Evolutionary conservation across 768 basidiomycete genomes (phyloP).

Genomic region (Amyloporia xantha): DNA sequence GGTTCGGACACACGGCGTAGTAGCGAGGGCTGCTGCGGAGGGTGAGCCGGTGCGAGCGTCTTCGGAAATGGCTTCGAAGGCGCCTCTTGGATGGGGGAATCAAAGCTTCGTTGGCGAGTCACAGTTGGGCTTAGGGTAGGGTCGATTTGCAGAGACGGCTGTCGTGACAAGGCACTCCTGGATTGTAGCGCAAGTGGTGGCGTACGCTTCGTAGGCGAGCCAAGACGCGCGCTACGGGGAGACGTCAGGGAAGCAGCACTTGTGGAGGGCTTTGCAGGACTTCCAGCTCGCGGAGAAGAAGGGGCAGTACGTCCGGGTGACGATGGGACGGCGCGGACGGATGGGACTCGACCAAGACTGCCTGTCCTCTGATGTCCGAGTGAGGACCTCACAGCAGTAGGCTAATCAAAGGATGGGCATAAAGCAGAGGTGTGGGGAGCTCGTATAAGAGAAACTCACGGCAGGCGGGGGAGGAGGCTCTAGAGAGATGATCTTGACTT

Average conservation of each 20-base stretch:
- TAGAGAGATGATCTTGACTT: slow-evolving; percentile 55
- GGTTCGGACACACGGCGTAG: slow-evolving; percentile 2
- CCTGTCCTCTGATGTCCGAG: slow-evolving; percentile 55
- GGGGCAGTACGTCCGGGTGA: slow-evolving; percentile 7
- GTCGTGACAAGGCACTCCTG: slow-evolving; percentile 44
- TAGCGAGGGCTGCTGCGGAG: slow-evolving; percentile 10
- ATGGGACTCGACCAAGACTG: slow-evolving; percentile 31
- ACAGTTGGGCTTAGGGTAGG: slow-evolving; percentile 22
- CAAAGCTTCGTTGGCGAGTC: slow-evolving; percentile 24
- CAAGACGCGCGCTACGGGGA: slow-evolving; percentile 21
- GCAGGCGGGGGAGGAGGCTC: slow-evolving; percentile 15
- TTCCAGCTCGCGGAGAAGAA: slow-evolving; percentile 54
- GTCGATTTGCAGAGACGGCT: slow-evolving; percentile 32
- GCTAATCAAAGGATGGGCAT: background rate
- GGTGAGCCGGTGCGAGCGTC: slow-evolving; percentile 10
- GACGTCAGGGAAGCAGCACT: slow-evolving; percentile 24
- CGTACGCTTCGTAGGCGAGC: slow-evolving; percentile 55
- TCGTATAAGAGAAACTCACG: background rate
- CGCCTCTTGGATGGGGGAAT: slow-evolving; percentile 24
- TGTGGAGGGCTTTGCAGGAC: slow-evolving; percentile 47
- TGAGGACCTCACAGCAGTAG: slow-evolving; percentile 24
- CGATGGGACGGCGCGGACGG: slow-evolving; percentile 21
- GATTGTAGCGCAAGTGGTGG: slow-evolving; percentile 41
- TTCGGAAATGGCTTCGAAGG: slow-evolving; percentile 12
- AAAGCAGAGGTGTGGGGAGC: background rate